Percentiles rank a stretch among this genome's conserved stretches.
phyloP scores from a whole-genome alignment of 768 basidiomycete genomes.

The Hygrophorus pudorinus region DNA sequence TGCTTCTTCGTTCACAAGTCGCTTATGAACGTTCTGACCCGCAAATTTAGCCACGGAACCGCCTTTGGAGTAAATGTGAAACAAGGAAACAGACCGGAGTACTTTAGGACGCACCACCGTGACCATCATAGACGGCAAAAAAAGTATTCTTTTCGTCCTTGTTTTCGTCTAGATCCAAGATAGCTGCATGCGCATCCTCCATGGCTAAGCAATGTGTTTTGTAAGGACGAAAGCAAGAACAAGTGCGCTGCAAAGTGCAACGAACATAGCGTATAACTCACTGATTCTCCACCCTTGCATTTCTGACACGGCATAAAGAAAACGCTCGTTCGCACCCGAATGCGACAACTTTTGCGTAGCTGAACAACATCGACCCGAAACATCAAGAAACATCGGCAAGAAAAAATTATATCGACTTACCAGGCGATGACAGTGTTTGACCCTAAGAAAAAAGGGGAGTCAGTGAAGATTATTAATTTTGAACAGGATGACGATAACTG shows the following conservation, averaged over 20 bases:
- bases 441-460: constrained; percentile 38
- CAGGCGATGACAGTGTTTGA: constrained; percentile 78
- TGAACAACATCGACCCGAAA: constrained; percentile 20
- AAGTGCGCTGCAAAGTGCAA: too few relatives aligned
- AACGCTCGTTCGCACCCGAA: constrained; percentile 59
- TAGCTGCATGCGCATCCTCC: constrained; percentile 88
- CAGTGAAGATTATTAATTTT: not conserved
- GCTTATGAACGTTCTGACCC: constrained; percentile 72
- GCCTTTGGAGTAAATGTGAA: constrained; percentile 34
- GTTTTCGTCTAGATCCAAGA: constrained; percentile 57
- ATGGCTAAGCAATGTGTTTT: constrained; percentile 49
- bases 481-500: constrained; percentile 7
- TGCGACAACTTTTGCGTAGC: constrained; percentile 78
- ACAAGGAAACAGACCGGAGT: not conserved
- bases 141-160: constrained; percentile 53
- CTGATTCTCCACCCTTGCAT: constrained; percentile 99
- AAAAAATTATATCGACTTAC: constrained; percentile 29
- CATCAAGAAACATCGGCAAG: not conserved
- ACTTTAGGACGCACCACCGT: constrained; percentile 88
- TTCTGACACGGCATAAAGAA: constrained; percentile 74
- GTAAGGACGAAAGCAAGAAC: not conserved
- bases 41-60: constrained; percentile 77
- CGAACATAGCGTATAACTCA: constrained; percentile 37
- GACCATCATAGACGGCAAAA: constrained; percentile 97
- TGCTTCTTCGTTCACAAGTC: constrained; percentile 38